These are phyloP conservation scores for Cocos nucifera DNA, from an alignment of 176 grass and related monocot species.

Conservation along the genomic window DNA sequence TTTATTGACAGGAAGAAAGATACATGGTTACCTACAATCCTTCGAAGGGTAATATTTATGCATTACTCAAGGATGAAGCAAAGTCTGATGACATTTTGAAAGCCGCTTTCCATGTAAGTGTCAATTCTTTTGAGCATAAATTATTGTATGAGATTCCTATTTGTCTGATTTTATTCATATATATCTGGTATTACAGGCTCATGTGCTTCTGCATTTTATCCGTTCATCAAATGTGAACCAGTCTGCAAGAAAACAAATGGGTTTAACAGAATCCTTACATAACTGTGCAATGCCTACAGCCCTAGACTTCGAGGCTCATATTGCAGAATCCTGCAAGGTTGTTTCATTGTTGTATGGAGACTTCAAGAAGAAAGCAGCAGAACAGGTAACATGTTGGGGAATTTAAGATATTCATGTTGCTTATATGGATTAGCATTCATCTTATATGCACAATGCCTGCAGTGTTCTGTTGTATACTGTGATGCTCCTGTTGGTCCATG, in stretches of 20 bases:
- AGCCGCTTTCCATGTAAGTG: conserved; percentile 94
- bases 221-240: conserved; percentile 62
- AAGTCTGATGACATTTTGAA: conserved; percentile 96
- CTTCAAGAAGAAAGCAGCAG: conserved; percentile 88
- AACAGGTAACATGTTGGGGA: conserved; percentile 49
- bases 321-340: conserved; percentile 82
- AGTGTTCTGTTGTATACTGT: no score
- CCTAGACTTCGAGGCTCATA: conserved; percentile 64
- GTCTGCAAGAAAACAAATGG: conserved; percentile 39
- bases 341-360: conserved; percentile 73
- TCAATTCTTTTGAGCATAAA: neutral
- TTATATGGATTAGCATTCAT: no score
- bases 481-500: no score
- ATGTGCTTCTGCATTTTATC: conserved; percentile 86
- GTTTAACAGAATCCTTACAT: neutral
- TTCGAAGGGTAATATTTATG: conserved; percentile 95
- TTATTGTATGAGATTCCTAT: no score
- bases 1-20: conserved; percentile 60
- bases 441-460: no score
- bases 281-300: conserved; percentile 14
- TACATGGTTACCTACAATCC: conserved; percentile 96
- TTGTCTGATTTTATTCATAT: conserved; percentile 8
- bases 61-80: conserved; percentile 98
- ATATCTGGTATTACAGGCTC: conserved; percentile 41
- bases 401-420: no score